These are phyloP conservation scores for Rachicladosporium sp. DNA, from an alignment of 2,329 filamentous ascomycete species.

Conservation along the genomic window DNA sequence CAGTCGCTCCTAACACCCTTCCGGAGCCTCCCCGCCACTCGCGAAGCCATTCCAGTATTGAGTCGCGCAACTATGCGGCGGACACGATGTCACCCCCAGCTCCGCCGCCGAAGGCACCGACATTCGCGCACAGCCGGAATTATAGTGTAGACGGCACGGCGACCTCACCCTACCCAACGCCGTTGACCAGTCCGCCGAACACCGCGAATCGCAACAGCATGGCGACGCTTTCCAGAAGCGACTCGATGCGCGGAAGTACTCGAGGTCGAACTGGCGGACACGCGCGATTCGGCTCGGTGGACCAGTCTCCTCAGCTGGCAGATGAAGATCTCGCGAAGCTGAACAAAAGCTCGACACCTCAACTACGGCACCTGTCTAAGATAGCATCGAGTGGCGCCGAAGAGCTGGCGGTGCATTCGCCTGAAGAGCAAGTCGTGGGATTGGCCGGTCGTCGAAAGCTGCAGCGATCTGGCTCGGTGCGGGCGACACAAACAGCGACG, in stretches of 20 bases:
- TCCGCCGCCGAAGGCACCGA: neutral
- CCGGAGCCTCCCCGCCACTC: conserved; percentile 13
- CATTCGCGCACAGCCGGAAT: conserved; percentile 1
- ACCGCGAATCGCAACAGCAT: conserved; percentile 16
- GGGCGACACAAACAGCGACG: conserved; percentile 38
- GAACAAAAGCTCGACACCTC: conserved; percentile 77
- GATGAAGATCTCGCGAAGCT: conserved; percentile 60
- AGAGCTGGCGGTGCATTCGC: conserved; percentile 66
- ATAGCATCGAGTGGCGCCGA: conserved; percentile 60
- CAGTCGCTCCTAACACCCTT: conserved; percentile 19
- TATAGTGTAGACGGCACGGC: conserved; percentile 1
- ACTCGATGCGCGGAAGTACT: conserved; percentile 24
- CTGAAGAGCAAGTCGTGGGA: conserved; percentile 76
- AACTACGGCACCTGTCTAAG: conserved; percentile 78
- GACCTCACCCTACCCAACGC: neutral
- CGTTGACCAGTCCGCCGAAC: neutral
- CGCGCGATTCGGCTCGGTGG: conserved; percentile 21
- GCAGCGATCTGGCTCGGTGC: conserved; percentile 51
- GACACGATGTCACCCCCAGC: neutral
- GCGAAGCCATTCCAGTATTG: conserved; percentile 4
- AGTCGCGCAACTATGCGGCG: neutral
- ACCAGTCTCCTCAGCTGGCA: conserved; percentile 20
- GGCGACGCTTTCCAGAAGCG: conserved; percentile 24
- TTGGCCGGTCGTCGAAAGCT: conserved; percentile 72
- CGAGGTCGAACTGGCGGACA: conserved; percentile 19